Conservation (phyloP, 306 rosid genomes). For the Vigna nakashimae region DNA sequence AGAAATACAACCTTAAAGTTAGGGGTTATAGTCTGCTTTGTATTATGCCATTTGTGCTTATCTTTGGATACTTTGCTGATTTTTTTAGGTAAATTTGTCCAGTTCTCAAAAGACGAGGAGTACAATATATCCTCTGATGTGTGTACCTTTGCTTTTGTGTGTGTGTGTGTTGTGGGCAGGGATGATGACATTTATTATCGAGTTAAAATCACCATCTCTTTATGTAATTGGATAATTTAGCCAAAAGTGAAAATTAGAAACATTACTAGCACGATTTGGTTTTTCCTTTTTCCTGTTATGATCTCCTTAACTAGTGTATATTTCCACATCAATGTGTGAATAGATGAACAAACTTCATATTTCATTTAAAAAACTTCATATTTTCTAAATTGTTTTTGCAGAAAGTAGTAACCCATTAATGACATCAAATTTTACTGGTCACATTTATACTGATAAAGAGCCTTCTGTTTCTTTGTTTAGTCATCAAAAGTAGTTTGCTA, state of each 20-base stretch:
- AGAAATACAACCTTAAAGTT: neutral
- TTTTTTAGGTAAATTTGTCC: neutral
- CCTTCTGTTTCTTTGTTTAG: slow-evolving; percentile 21
- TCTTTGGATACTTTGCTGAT: neutral
- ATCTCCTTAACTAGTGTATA: neutral
- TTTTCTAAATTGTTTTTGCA: slow-evolving; percentile 5
- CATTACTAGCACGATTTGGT: neutral
- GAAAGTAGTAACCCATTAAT: neutral
- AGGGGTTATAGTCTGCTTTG: neutral
- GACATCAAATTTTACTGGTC: too few species aligned
- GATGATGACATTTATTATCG: neutral
- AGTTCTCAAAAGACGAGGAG: neutral
- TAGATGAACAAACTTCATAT: neutral
- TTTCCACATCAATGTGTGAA: neutral
- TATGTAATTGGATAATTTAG: neutral
- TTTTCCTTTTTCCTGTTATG: neutral
- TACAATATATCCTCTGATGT: neutral
- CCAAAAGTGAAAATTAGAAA: neutral
- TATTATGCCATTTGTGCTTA: neutral
- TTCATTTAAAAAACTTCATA: neutral
- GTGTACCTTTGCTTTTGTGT: neutral
- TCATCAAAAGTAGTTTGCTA: neutral
- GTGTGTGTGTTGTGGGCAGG: too few species aligned
- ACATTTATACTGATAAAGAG: slow-evolving; percentile 24
- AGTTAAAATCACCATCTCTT: neutral